Base-by-base conservation (phyloP, 2,329 filamentous ascomycete species). In the Aspergillus alliaceus region DNA sequence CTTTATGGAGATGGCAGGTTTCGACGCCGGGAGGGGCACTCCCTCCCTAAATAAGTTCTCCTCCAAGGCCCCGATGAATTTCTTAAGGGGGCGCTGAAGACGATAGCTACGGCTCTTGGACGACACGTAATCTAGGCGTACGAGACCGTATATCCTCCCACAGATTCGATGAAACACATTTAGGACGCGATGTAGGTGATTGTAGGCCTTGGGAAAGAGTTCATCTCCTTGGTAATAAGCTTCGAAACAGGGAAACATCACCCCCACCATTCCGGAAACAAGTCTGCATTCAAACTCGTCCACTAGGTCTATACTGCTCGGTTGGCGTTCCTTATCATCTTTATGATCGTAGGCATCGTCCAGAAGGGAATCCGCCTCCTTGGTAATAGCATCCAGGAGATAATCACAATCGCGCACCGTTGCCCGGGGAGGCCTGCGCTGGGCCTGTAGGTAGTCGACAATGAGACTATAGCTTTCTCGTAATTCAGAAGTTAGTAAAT, bases 181-280 rank as follows among this genome's bases (percentile, higher is more conserved):
- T 51, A 71, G 53, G 11, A 60, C 54, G 18, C 51, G 51, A 24
- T 58, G 52, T 7, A 69, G 56, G 31, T 64, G 63, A 2, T 51
- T 29, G 24, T 66, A 60, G 27, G 55, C 59, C 20, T 51, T 59
- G 14, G 32, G 54, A 47, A 61, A 60, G 20, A 59, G 56, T 32
- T 31, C 53, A 32, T 39, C 39, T 15, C 54, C 54, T 4, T 47
- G 51, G 39, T 64, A 59, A 54, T 67, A 65, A 2, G 59, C 61
- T 25, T 62, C 57, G 35, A 70, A 62, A 24, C 65, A 64, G 32
- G 56, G 40, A 20, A 61, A 34, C 15, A 62, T 54, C 22, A 69
- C 31, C 14, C 58, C 29, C 12, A 64, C 58, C 47, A 69, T 57
- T 2, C 49, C 31, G 6, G 66, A 57, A 4, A 70, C 39, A 8